Percentiles rank a stretch among this genome's conserved stretches.
These are phyloP conservation scores for Zarea fungicola DNA, from an alignment of 2,329 filamentous ascomycete species.

Conservation along the genomic window DNA sequence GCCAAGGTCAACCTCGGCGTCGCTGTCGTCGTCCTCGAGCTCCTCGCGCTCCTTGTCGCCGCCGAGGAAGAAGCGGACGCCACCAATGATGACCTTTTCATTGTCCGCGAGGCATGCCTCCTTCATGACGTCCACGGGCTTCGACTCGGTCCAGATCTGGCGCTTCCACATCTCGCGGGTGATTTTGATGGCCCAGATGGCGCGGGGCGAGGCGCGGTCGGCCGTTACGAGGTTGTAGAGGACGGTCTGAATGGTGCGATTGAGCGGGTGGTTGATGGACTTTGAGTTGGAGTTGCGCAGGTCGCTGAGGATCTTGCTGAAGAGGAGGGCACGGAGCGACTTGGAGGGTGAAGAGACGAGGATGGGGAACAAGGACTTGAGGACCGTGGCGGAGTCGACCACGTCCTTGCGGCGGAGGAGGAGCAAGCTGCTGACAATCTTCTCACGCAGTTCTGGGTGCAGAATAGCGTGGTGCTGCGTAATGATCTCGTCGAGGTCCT, in stretches of 20 bases:
- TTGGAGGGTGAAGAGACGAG: constrained; percentile 91
- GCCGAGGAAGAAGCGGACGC: constrained; percentile 90
- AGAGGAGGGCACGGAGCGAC: constrained; percentile 75
- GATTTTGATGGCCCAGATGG: constrained; percentile 92
- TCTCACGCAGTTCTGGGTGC: constrained; percentile 82
- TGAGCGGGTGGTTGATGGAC: constrained; percentile 84
- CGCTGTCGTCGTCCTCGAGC: constrained; percentile 80
- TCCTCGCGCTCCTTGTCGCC: constrained; percentile 96
- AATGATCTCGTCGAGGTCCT: constrained; percentile 76
- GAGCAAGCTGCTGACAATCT: constrained; percentile 86
- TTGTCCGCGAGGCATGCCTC: constrained; percentile 84
- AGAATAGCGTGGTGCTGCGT: constrained; percentile 76
- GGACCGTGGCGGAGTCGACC: constrained; percentile 74
- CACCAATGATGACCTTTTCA: constrained; percentile 84
- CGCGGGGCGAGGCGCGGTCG: constrained; percentile 78
- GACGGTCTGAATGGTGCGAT: constrained; percentile 87
- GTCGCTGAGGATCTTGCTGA: constrained; percentile 84
- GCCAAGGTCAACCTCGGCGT: constrained; percentile 71
- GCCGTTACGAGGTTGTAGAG: constrained; percentile 87
- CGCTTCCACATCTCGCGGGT: constrained; percentile 94
- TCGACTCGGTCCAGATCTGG: constrained; percentile 91
- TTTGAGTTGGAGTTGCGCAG: constrained; percentile 84
- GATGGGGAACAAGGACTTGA: constrained; percentile 92
- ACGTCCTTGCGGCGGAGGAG: constrained; percentile 87
- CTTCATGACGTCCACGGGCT: constrained; percentile 97